phyloP scores from a whole-genome alignment of 768 basidiomycete genomes.

The Leucogyrophana mollusca region DNA sequence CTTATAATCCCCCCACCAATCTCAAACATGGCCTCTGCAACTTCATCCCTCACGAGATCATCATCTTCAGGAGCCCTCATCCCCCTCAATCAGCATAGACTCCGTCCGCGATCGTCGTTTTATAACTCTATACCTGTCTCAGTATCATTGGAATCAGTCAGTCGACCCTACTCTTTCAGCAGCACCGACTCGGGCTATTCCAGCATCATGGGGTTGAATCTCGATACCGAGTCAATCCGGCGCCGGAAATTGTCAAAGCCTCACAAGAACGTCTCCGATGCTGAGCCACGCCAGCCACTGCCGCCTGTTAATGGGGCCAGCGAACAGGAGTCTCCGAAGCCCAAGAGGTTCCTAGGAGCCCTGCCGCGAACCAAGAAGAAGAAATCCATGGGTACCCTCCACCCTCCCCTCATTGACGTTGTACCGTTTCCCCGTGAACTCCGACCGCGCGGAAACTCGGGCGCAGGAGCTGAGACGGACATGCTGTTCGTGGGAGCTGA shows the following conservation, averaged over 20 bases:
- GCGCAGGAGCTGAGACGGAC: background rate
- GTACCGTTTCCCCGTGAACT: background rate
- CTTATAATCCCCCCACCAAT: constrained; percentile 10
- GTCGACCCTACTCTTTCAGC: constrained; percentile 17
- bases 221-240: constrained; percentile 6
- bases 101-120: constrained; percentile 22
- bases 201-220: constrained; percentile 21
- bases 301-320: constrained; percentile 4
- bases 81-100: constrained; percentile 8
- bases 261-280: background rate
- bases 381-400: constrained; percentile 10
- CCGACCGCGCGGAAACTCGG: background rate
- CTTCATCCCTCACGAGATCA: constrained; percentile 12
- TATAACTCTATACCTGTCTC: constrained; percentile 4
- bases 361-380: constrained; percentile 21
- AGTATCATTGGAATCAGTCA: constrained; percentile 1
- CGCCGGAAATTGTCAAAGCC: constrained; percentile 8
- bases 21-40: constrained; percentile 16
- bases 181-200: constrained; percentile 31
- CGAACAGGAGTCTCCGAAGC: constrained; percentile 16
- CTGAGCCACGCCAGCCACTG: constrained; percentile 14
- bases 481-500: background rate
- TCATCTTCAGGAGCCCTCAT: constrained; percentile 13
- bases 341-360: constrained; percentile 9
- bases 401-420: constrained; percentile 3